Conservation (phyloP, 2,329 filamentous ascomycete genomes). For the Paraphoma sp. region DNA sequence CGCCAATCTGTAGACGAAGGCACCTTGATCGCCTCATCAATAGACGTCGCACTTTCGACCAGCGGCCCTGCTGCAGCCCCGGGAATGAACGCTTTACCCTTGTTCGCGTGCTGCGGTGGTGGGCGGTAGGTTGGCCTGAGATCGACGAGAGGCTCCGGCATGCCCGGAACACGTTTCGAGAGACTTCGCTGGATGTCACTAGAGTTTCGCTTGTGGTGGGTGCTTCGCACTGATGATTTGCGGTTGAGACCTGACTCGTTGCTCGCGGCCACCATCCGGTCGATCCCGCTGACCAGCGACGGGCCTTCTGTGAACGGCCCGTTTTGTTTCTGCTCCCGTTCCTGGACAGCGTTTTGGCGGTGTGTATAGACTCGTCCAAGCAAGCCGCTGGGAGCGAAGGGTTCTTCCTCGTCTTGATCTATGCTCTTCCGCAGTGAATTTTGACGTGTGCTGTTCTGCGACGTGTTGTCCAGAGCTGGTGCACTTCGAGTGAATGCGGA, state of each 20-base stretch:
- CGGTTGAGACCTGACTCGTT: constrained; percentile 36
- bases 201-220: constrained; percentile 38
- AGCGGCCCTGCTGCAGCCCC: constrained; percentile 49
- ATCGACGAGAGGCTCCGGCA: constrained; percentile 70
- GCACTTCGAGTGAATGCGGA: constrained; percentile 33
- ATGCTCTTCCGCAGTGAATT: constrained; percentile 30
- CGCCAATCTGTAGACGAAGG: constrained; percentile 56
- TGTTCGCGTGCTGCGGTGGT: constrained; percentile 64
- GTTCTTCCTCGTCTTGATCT: constrained; percentile 39
- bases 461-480: constrained; percentile 19
- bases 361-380: constrained; percentile 60
- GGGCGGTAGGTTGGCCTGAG: constrained; percentile 70
- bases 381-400: constrained; percentile 56
- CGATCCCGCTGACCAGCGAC: constrained; percentile 60
- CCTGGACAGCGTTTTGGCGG: constrained; percentile 48
- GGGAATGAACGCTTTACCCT: constrained; percentile 58
- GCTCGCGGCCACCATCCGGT: constrained; percentile 30
- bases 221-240: constrained; percentile 41
- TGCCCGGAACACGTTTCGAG: constrained; percentile 50
- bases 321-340: constrained; percentile 45
- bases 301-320: constrained; percentile 64
- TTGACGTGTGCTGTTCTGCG: constrained; percentile 22
- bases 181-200: constrained; percentile 53
- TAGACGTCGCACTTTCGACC: constrained; percentile 55
- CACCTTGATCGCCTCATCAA: constrained; percentile 51